Percentiles rank a stretch among this genome's conserved stretches.
Evolutionary conservation across 495 filamentous ascomycete genomes (phyloP).

Genomic region (Tuber aestivum): DNA sequence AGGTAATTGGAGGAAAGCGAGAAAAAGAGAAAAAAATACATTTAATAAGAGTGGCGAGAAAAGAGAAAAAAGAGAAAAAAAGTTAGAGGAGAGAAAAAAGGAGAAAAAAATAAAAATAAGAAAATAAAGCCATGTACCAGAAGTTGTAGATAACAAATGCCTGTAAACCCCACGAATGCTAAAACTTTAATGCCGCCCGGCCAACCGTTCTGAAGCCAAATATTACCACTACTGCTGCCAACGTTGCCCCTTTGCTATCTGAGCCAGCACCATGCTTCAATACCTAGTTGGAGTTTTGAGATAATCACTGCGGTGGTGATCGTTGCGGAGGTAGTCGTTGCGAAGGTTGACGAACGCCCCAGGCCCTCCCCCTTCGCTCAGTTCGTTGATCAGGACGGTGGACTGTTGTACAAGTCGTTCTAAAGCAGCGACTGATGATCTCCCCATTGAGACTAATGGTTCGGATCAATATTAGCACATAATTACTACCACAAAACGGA

Average conservation of each 20-base stretch:
- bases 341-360: conserved; percentile 81
- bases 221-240: neutral
- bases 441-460: conserved; percentile 71
- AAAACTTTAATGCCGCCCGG: conserved; percentile 16
- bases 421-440: conserved; percentile 78
- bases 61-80: conserved; percentile 17
- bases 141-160: conserved; percentile 30
- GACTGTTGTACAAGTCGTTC: conserved; percentile 86
- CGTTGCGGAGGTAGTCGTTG: conserved; percentile 53
- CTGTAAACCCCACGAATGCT: conserved; percentile 32
- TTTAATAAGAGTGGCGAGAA: conserved; percentile 20
- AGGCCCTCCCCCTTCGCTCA: conserved; percentile 74
- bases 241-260: neutral
- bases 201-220: neutral
- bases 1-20: conserved; percentile 1
- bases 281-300: neutral
- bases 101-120: conserved; percentile 1
- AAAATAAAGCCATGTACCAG: conserved; percentile 30
- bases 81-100: conserved; percentile 11
- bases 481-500: conserved; percentile 9
- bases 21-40: conserved; percentile 12
- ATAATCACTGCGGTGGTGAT: conserved; percentile 10
- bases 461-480: conserved; percentile 29
- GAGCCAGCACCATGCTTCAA: neutral
- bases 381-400: conserved; percentile 71